Base-by-base conservation (phyloP, 108 stramenopile genomes). In the Pseudonitzschia pungens region DNA sequence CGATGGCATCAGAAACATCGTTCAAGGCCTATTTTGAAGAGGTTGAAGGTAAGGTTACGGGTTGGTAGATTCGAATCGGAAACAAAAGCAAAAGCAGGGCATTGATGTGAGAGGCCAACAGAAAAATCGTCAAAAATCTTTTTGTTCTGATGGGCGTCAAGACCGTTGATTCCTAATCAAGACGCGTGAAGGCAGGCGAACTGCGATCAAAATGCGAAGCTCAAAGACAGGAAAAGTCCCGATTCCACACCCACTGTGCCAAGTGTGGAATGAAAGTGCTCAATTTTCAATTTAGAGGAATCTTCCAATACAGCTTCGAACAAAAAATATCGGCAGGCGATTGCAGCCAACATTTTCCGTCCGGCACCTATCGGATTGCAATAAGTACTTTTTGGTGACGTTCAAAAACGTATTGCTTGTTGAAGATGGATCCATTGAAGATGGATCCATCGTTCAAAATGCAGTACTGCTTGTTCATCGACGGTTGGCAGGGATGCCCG, bases 1-100 rank as follows among this genome's bases (percentile, higher is more conserved):
- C 65, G 26, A 83, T 71, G 53, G 82, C 83, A 72, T 82, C 74
- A n/a, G 48, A 69, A 32, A 27, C 60, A 59, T 52, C 66, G 11
- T 57, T 41, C 57, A 80, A 69, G 40, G 78, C 78, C 84, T 85
- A 67, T 48, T 36, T 62, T 26, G 45, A 18, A 48, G 14, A 1
- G 41, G 6, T 36, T 22, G n/a, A n/a, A n/a, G n/a, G n/a, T n/a
- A n/a, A n/a, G n/a, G n/a, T n/a, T n/a, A n/a, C n/a, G n/a, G n/a
- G n/a, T n/a, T n/a, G n/a, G n/a, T n/a, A n/a, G n/a, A n/a, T 36
- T 22, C 4, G 42, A 44, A 27, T 5, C 55, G 11, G 6, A 43
- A 11, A 43, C 11, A 43, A 43, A 26, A 72, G 67, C n/a, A n/a
- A n/a, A n/a, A n/a, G n/a, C n/a, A n/a, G n/a, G n/a, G n/a, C n/a